Base-by-base conservation (phyloP, 306 rosid species). In the Alnus rubra region DNA sequence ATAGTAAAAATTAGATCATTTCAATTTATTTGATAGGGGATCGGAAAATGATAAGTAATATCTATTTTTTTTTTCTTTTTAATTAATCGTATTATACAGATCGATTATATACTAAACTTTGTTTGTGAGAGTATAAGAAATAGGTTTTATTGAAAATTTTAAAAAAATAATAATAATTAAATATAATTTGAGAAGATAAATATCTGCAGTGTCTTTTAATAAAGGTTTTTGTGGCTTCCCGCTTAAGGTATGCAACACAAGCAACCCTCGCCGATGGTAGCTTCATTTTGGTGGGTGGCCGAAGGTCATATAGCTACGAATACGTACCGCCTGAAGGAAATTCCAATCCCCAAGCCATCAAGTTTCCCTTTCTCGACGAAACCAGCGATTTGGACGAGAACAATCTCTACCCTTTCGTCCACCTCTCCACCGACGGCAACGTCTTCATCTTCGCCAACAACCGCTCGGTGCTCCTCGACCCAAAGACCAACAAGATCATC, bases 311-410 rank as follows among this genome's bases (percentile, higher is more conserved):
- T 84, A 87, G 89, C 50, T 79, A 81, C 37, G 99, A 96, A 78
- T 93, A 44, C 65, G 75, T 96, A 5, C 96, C 98, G 30, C 49
- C 12, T 4, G 87, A 85, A 76, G 96, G 96, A 1, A 19, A 59
- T 73, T 0, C 4, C 1, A 77, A 75, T 14, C 0, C 14, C 0
- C 58, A 64, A 58, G 47, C 82, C 2, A 74, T 49, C 48, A 74
- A 63, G 51, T 80, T 93, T 18, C 90, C 91, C 0, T 86, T 93
- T 52, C 91, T 96, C 0, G 89, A 89, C 18, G 86, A 90, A 63
- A 90, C 99, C 60, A 82, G 91, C 0, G 99, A 96, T 78, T 3
- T 89, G 6, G 99, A 93, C 16, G 99, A 96, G 63, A 96, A 96
- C 86, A 96, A 91, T 50, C 94, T 96, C 14, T 96, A 96, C 83